Conservation (phyloP, 2,329 filamentous ascomycete genomes). For the Aspergillus hortae region DNA sequence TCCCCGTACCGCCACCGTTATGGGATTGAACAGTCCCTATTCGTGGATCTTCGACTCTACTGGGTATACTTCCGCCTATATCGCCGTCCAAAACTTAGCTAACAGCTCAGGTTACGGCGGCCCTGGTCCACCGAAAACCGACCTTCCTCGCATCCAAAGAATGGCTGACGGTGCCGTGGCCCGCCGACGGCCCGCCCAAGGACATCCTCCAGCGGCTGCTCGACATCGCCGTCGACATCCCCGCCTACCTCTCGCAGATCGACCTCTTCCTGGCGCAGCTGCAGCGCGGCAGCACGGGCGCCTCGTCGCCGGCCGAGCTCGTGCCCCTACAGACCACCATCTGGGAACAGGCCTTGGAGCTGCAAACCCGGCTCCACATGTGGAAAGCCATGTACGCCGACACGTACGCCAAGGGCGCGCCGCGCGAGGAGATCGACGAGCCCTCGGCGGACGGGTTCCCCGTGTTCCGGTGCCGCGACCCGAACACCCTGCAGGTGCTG, state of each 20-base stretch:
- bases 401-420: constrained; percentile 12
- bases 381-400: constrained; percentile 18
- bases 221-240: constrained; percentile 24
- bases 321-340: constrained; percentile 13
- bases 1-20: constrained; percentile 23
- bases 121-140: constrained; percentile 19
- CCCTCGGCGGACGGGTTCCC: constrained; percentile 13
- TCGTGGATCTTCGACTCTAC: constrained; percentile 25
- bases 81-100: neutral
- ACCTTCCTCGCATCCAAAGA: constrained; percentile 22
- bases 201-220: constrained; percentile 23
- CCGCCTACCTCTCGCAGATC: constrained; percentile 18
- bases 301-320: constrained; percentile 10
- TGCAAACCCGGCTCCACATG: constrained; percentile 17
- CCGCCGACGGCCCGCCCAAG: constrained; percentile 14
- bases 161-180: constrained; percentile 25
- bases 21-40: constrained; percentile 23
- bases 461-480: constrained; percentile 19
- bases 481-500: constrained; percentile 15
- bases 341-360: constrained; percentile 16
- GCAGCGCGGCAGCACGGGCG: neutral
- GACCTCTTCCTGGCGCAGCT: constrained; percentile 17
- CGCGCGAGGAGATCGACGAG: constrained; percentile 13
- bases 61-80: constrained; percentile 16
- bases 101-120: constrained; percentile 20